Evolutionary conservation across 2,329 filamentous ascomycete species (phyloP).

Genomic region (Phialemoniopsis sp.): DNA sequence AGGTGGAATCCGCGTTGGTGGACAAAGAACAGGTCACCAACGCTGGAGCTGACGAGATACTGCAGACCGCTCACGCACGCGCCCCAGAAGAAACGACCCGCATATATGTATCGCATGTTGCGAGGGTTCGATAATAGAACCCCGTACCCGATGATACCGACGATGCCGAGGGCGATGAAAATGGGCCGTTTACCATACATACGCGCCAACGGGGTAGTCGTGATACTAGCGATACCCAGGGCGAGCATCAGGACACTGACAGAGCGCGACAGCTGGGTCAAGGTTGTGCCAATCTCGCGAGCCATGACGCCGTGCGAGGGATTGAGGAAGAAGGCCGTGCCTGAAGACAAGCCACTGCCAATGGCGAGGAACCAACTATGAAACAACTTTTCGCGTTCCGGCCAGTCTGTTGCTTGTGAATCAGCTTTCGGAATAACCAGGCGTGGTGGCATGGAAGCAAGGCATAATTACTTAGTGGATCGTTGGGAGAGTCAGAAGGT

Average conservation of each 20-base stretch:
- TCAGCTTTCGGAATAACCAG: too few species aligned
- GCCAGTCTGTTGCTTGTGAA: conserved; percentile 4
- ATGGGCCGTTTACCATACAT: conserved; percentile 6
- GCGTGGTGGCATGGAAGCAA: too few species aligned
- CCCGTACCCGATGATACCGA: conserved; percentile 2
- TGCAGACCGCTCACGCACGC: background rate
- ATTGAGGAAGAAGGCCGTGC: conserved; percentile 6
- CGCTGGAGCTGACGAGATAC: too few species aligned
- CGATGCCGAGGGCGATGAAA: background rate
- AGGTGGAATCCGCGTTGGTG: conserved; percentile 5
- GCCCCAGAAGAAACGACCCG: conserved; percentile 4
- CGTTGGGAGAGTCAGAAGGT: background rate
- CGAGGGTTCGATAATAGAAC: conserved; percentile 1
- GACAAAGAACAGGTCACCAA: conserved; percentile 6
- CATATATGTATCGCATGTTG: conserved; percentile 3
- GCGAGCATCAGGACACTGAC: conserved; percentile 3
- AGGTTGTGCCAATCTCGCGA: conserved; percentile 3
- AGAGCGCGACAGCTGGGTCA: conserved; percentile 3
- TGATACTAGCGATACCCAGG: conserved; percentile 5
- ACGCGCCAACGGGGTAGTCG: conserved; percentile 4
- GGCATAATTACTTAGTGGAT: background rate
- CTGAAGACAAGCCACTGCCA: conserved; percentile 3
- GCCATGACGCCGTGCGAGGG: conserved; percentile 2
- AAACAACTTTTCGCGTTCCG: conserved; percentile 2
- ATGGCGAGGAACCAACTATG: conserved; percentile 3